Base-by-base conservation (phyloP, 768 basidiomycete species). In the Lactarius hatsudake region DNA sequence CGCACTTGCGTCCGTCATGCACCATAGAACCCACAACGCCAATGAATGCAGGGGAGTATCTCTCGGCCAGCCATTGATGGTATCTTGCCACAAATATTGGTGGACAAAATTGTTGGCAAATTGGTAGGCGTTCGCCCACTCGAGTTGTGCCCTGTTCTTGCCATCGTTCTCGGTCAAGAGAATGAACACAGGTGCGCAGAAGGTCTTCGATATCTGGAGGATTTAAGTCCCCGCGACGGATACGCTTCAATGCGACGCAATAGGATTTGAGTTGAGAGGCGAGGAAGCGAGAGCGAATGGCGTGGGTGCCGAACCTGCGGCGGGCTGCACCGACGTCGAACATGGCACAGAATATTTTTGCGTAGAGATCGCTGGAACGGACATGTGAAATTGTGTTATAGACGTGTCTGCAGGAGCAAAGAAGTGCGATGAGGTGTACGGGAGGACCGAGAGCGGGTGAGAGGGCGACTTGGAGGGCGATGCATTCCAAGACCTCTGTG, bases 81-180 rank as follows among this genome's bases (percentile, higher is more conserved):
- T 5, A 28, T 74, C 72, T 40, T 82, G 78, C 78, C 83, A 83
- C 32, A 88, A 77, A 8, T 81, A 79, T n/a, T 72, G 72, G 38
- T 79, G 79, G 42, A 87, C 73, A 64, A 81, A 85, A 1, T 63
- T 23, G 57, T 83, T 79, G 10, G 85, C 78, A 53, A 83, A 86
- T 5, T 67, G 68, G 43, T 80, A 79, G 3, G 87, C 77, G 4
- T 82, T 81, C 0, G 84, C 87, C 28, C 75, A 78, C 64, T 82
- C 69, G 58, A 90, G 83, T 75, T 86, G 86, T 4, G 71, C 76
- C 42, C 79, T 79, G 73, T 91, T 91, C 73, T 81, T 82, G 40
- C 87, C 87, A 75, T 90, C 88, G 75, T 88, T 85, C 68, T 90
- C 89, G 4, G 83, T 76, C 74, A 87, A 74, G 80, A 91, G 83